Base-by-base conservation (phyloP, 768 basidiomycete species). In the Leccinum truebloodii region DNA sequence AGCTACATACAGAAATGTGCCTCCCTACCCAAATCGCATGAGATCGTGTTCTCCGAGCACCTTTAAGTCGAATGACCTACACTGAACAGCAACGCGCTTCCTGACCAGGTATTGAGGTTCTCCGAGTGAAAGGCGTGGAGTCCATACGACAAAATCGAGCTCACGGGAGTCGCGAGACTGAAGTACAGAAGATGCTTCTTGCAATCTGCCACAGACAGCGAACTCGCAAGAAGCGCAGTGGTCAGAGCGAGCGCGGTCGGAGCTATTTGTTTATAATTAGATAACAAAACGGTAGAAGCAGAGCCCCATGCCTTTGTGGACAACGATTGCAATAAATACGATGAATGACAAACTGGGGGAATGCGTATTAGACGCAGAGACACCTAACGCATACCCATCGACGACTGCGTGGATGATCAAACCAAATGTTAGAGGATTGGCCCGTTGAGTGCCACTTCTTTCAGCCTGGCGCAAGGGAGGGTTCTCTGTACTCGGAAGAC, bases 1-100 rank as follows among this genome's bases (percentile, higher is more conserved):
- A 1, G 95, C 94, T 9, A 98, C 95, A 69, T 96, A 97, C 41
- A 98, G 79, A 76, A 97, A 97, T 3, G 93, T 94, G 9, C 95
- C 95, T 50, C 92, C 95, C 92, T 95, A 58, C 35, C 8, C 34
- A 48, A 34, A 8, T 32, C 7, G 26, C 55, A 52, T 63, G 32
- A 69, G 48, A 32, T 16, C 50, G 35, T 22, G 9, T 41, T 52
- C 28, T 48, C 28, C 20, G 32, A 37, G 22, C 24, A 24, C 12
- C 41, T 22, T 30, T 37, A 13, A 46, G n/a, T n/a, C 9, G 8
- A 57, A 58, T 16, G 22, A 77, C 87, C 68, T 67, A 95, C 95
- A 14, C 94, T 96, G 66, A 96, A 80, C 7, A 98, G 79, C 37
- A 98, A 79, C 0, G 91, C 88, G 10, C 87, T 74, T 8, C 92